phyloP scores from a whole-genome alignment of 805 yeast species.

The Barnettozyma botsteinii region DNA sequence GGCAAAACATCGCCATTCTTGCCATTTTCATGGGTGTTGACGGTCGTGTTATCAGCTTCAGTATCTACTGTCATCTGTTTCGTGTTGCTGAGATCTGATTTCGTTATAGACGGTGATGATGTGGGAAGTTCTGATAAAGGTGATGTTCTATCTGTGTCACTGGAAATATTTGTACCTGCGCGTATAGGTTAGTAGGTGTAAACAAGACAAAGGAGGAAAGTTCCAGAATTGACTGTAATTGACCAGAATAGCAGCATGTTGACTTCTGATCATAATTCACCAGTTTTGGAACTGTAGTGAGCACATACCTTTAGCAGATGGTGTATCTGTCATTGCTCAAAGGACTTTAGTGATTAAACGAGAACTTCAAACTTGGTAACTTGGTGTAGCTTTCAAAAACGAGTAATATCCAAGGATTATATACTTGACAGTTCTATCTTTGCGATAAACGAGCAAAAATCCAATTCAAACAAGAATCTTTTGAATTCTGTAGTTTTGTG shows the following conservation, averaged over 20 bases:
- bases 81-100: slow-evolving; percentile 5
- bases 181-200: neutral
- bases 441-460: too few relatives aligned
- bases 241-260: neutral
- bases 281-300: too few relatives aligned
- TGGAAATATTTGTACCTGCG: slow-evolving; percentile 7
- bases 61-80: slow-evolving; percentile 6
- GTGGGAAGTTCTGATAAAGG: slow-evolving; percentile 25
- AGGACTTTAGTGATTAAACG: too few relatives aligned
- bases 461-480: neutral
- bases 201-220: neutral
- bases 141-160: slow-evolving; percentile 24
- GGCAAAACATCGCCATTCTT: neutral
- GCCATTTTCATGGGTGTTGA: neutral
- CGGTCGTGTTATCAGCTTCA: slow-evolving; percentile 1
- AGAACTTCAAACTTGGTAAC: too few relatives aligned
- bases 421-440: too few relatives aligned
- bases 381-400: neutral
- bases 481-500: neutral
- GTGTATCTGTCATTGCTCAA: slow-evolving; percentile 18
- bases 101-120: slow-evolving; percentile 20
- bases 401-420: neutral
- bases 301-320: slow-evolving; percentile 13
- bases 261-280: neutral
- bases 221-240: neutral